A percentile compares a stretch with the other conserved stretches of the same genome.
phyloP scores from a whole-genome alignment of 768 basidiomycete species.

The Pleurotus tuber-regium region DNA sequence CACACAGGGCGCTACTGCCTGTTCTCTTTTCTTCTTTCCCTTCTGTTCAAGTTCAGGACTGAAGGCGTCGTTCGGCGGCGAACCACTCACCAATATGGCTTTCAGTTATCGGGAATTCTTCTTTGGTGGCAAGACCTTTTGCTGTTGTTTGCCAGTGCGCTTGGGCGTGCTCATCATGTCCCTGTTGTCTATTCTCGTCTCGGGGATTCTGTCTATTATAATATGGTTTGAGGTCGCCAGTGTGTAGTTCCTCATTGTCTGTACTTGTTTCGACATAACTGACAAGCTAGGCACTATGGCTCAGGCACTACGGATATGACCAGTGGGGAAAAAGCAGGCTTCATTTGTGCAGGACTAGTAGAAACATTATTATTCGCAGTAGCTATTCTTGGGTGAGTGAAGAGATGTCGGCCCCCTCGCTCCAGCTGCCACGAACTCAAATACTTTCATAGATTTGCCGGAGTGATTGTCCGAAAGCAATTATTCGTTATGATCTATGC shows the following conservation, averaged over 20 bases:
- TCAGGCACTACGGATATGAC: slow-evolving; percentile 35
- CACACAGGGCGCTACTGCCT: too few species aligned
- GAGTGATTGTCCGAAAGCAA: slow-evolving; percentile 62
- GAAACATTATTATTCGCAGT: slow-evolving; percentile 52
- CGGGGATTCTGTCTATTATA: slow-evolving; percentile 49
- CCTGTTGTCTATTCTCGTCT: slow-evolving; percentile 48
- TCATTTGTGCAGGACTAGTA: slow-evolving; percentile 49
- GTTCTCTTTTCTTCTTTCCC: too few species aligned
- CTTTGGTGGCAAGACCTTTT: slow-evolving; percentile 52
- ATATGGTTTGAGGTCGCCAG: slow-evolving; percentile 64
- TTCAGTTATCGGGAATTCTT: slow-evolving; percentile 44
- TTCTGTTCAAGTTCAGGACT: too few species aligned
- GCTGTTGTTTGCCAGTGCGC: slow-evolving; percentile 63
- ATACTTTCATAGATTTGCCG: slow-evolving; percentile 46
- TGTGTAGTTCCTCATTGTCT: slow-evolving; percentile 28
- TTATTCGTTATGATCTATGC: slow-evolving; percentile 54
- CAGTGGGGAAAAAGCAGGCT: slow-evolving; percentile 33
- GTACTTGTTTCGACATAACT: not conserved
- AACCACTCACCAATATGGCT: too few species aligned
- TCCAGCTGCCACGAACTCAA: not conserved
- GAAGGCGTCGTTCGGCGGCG: too few species aligned
- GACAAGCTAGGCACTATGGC: not conserved
- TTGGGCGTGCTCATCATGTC: slow-evolving; percentile 58
- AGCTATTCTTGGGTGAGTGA: slow-evolving; percentile 53
- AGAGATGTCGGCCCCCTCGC: not conserved